These are phyloP conservation scores for Colletotrichum sidae DNA, from an alignment of 2,329 filamentous ascomycete genomes.

Conservation along the genomic window DNA sequence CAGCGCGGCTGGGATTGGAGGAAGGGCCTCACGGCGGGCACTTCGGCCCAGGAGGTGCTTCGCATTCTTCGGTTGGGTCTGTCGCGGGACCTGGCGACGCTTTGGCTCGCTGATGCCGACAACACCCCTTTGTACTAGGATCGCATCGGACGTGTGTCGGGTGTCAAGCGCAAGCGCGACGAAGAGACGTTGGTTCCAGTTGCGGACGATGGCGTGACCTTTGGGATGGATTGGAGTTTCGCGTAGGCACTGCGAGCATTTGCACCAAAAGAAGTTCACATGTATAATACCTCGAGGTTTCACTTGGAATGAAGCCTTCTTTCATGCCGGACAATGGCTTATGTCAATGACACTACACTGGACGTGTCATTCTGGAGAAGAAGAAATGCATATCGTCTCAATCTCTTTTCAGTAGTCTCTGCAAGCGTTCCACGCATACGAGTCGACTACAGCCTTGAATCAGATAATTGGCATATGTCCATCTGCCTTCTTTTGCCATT, in stretches of 20 bases:
- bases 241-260: constrained; percentile 17
- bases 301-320: constrained; percentile 1
- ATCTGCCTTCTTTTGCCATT: too few relatives aligned
- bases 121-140: constrained; percentile 57
- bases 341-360: constrained; percentile 22
- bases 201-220: neutral
- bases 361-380: neutral
- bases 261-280: constrained; percentile 19
- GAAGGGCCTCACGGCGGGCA: constrained; percentile 76
- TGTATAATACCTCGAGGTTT: constrained; percentile 23
- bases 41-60: constrained; percentile 77
- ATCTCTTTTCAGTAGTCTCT: too few relatives aligned
- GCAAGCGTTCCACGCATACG: too few relatives aligned
- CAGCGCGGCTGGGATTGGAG: constrained; percentile 81
- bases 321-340: constrained; percentile 5
- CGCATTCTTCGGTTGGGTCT: constrained; percentile 77
- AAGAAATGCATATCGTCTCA: neutral
- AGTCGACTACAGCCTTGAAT: too few relatives aligned
- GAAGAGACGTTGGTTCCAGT: neutral
- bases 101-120: constrained; percentile 77
- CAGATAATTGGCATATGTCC: too few relatives aligned
- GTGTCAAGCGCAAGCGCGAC: constrained; percentile 30
- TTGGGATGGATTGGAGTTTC: constrained; percentile 19
- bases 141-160: constrained; percentile 31
- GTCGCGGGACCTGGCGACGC: constrained; percentile 77